These are phyloP conservation scores for Botryosphaeria agaves DNA, from an alignment of 2,329 filamentous ascomycete species.

Conservation along the genomic window DNA sequence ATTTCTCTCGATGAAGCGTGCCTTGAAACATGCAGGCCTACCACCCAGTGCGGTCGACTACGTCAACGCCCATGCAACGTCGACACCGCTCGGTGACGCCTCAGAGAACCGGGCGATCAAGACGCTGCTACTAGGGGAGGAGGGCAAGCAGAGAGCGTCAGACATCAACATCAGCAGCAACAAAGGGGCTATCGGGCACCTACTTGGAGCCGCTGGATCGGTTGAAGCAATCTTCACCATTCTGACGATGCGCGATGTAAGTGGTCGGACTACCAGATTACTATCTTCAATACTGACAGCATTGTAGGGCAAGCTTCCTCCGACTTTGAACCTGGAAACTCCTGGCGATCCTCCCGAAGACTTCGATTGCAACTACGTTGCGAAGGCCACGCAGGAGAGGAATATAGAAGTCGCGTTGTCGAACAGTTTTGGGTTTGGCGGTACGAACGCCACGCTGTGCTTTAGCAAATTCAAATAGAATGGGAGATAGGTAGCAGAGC, in stretches of 20 bases:
- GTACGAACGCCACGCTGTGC: slow-evolving; percentile 82
- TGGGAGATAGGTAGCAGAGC: too few species aligned
- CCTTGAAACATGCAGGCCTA: slow-evolving; percentile 54
- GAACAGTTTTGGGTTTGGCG: slow-evolving; percentile 96
- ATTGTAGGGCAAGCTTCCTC: slow-evolving; percentile 56
- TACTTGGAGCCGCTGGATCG: slow-evolving; percentile 80
- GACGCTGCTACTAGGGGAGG: slow-evolving; percentile 54
- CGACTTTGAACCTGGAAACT: slow-evolving; percentile 65
- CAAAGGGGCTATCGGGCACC: slow-evolving; percentile 82
- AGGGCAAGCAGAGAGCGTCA: slow-evolving; percentile 42
- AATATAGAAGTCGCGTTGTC: slow-evolving; percentile 60
- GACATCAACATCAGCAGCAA: slow-evolving; percentile 79
- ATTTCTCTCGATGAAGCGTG: slow-evolving; percentile 67
- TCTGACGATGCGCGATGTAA: slow-evolving; percentile 60
- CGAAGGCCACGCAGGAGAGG: slow-evolving; percentile 51
- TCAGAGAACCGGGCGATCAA: slow-evolving; percentile 79
- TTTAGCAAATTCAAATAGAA: slow-evolving; percentile 42
- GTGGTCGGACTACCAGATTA: slow-evolving; percentile 11
- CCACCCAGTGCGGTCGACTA: slow-evolving; percentile 64
- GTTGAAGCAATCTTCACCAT: slow-evolving; percentile 79
- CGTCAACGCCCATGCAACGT: slow-evolving; percentile 90
- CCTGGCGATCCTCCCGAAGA: slow-evolving; percentile 40
- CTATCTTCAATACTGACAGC: slow-evolving; percentile 5
- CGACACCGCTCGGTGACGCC: slow-evolving; percentile 67
- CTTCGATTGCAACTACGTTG: slow-evolving; percentile 74